These are phyloP conservation scores for Pichia phayaonensis DNA, from an alignment of 805 yeast genomes.

Conservation along the genomic window DNA sequence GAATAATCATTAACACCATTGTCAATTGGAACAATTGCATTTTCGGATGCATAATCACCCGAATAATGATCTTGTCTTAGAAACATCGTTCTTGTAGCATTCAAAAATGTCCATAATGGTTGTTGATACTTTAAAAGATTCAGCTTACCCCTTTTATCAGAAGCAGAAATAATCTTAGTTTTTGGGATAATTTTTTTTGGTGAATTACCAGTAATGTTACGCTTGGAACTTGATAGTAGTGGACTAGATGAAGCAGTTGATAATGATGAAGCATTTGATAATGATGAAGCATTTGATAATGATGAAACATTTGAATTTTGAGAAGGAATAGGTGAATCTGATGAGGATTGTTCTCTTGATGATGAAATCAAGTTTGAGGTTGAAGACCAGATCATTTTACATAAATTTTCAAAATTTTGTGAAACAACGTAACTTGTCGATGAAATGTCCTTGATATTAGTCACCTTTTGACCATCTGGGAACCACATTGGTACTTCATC, in stretches of 20 bases:
- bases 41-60: conserved; percentile 30
- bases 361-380: conserved; percentile 5
- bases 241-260: background rate
- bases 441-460: conserved; percentile 28
- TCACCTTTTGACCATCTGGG: conserved; percentile 25
- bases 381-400: conserved; percentile 26
- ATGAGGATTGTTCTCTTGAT: background rate
- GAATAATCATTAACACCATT: conserved; percentile 20
- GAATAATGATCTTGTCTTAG: conserved; percentile 37
- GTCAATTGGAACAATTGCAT: conserved; percentile 32
- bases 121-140: conserved; percentile 27
- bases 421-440: conserved; percentile 31
- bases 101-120: conserved; percentile 48
- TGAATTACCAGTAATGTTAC: background rate
- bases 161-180: background rate
- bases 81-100: conserved; percentile 44
- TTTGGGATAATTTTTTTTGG: background rate
- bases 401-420: conserved; percentile 33
- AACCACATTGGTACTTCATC: conserved; percentile 23
- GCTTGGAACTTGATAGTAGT: background rate
- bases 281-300: background rate
- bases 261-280: too few relatives aligned
- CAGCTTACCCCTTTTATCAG: conserved; percentile 21
- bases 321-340: too few relatives aligned
- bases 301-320: background rate